Base-by-base conservation (phyloP, 495 filamentous ascomycete genomes). In the Oleoguttula mirabilis region DNA sequence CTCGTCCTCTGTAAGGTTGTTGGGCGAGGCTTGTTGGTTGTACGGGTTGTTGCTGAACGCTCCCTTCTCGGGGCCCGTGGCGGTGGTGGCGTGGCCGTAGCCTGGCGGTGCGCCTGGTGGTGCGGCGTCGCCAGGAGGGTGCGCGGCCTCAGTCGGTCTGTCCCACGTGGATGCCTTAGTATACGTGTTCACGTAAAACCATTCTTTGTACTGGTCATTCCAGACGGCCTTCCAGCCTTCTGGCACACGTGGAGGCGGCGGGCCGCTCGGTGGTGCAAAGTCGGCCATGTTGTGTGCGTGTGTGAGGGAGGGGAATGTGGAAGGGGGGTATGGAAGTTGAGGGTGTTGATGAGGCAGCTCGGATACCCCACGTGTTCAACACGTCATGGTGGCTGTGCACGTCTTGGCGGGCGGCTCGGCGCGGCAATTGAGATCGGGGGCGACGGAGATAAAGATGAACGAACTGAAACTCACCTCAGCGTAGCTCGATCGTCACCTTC, bases 141-240 rank as follows among this genome's bases (percentile, higher is more conserved):
- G 65, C 42, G 74, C 67, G 14, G 80, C 73, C 37, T 67, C 63
- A 28, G 75, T 78, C 20, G 86, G 86, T 34, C 66, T 72, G 3
- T 90, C 82, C 85, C 86, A 94, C 72, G 85, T 80, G 3, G 87
- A 92, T 52, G 76, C 72, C 51, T 85, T 86, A 49, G 84, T 93
- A 58, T 76, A 75, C 43, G 78, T 76, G 62, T 94, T 84, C 33
- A 93, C 76, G 65, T 79, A 94, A 72, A 86, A 94, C 81, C 83
- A 55, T 55, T 64, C 57, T 35, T 53, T 44, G 32, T 61, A 62
- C 40, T 60, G 55, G 22, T 47, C 54, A 85, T 80, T 85, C 75
- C 72, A 93, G 32, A 82, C 74, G 7, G 77, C 79, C 54, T 81
- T 79, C 85, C 86, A 96, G 43, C 88, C 88, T 55, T 82, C 79